Evolutionary conservation across 176 grass and related monocot genomes (phyloP), one percentile per base, ranked within the genome.

Genomic region (Ampelocalamus luodianensis): DNA sequence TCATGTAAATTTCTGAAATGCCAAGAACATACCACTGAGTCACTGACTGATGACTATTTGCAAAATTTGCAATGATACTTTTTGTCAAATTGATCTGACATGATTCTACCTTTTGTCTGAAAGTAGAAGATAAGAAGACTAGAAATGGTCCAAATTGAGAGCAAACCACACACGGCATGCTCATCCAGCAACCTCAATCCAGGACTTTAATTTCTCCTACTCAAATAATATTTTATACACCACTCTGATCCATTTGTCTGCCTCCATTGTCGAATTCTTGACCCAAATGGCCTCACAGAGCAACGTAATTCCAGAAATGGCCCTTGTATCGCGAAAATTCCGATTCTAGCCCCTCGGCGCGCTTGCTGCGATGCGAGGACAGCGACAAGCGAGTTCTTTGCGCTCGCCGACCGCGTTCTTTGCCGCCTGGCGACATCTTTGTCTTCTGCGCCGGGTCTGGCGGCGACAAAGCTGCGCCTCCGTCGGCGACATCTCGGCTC

Each of bases 101-200:
- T 45, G 69, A 65, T 59, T 38, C 49, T 26, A 29, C 44, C 44
- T 59, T 68, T 53, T 34, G 4, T 50, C 45, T 53, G 26, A 17
- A 22, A 45, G 49, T 68, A 46, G 13, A 34, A 45, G 6, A 22
- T 16, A 63, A 22, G 37, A 63, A 22, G 37, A 42, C 26, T 55
- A 5, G 42, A 50, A 9, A 64, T 72, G 77, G 68, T 86, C 46
- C 78, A 27, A 23, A 76, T 39, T 53, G 51, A 68, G 72, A 50
- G 2, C 6, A 17, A n/a, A 65, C 43, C 72, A 63, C 65, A n/a
- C 14, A 36, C 15, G 59, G 10, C 62, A 70, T 70, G 51, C 42
- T 27, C 64, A 77, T 63, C 72, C 86, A 77, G 49, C 50, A 2
- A 61, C 50, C 50, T 20, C 62, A 4, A 59, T 11, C 45, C 18